Base-by-base conservation (phyloP, 2,329 filamentous ascomycete species). In the Xylariaceae sp. region DNA sequence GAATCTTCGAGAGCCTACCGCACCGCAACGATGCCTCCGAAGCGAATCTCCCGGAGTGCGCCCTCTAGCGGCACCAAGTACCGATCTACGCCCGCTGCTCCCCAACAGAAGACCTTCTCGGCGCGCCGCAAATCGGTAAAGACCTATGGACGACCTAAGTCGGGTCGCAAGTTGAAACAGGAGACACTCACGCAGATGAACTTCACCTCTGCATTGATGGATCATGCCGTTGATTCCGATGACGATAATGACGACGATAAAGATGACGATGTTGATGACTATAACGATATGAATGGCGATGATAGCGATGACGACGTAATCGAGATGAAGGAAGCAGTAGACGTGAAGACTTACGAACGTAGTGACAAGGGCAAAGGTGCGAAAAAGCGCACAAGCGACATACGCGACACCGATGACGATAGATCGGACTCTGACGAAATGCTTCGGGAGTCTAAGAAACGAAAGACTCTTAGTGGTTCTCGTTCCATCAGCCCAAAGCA, bases 151-250 rank as follows among this genome's bases (percentile, higher is more conserved):
- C 64, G 66, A 4, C 17, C 61, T 18, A 67, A 61, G 23, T 53
- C 61, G 42, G 37, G 55, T 42, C 58, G 54, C 34, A 60, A 58
- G 37, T 11, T 63, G 18, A 67, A 61, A 30, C 70, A 72, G 59
- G 62, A 59, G 11, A 72, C 70, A 34, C 56, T 72, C 34, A 72
- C 70, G 7, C 70, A 72, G 61, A 70, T 71, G 66, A 56, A 68
- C 52, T 71, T 70, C 17, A 67, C 70, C 39, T 62, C 67, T 4
- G 61, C 67, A 3, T 61, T 63, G 7, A 61, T 62, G 53, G 62
- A 61, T 30, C 53, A 67, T 1, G 58, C 62, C 17, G 48, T 67
- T 30, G 62, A 64, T 10, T 53, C 61, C 42, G 59, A 62, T 7
- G 61, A 62, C 37, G 62, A 66, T 9, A 63, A 68, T 2, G 63